phyloP scores from a whole-genome alignment of 1,284 basidiomycete genomes.

The Marasmius tenuissimus region DNA sequence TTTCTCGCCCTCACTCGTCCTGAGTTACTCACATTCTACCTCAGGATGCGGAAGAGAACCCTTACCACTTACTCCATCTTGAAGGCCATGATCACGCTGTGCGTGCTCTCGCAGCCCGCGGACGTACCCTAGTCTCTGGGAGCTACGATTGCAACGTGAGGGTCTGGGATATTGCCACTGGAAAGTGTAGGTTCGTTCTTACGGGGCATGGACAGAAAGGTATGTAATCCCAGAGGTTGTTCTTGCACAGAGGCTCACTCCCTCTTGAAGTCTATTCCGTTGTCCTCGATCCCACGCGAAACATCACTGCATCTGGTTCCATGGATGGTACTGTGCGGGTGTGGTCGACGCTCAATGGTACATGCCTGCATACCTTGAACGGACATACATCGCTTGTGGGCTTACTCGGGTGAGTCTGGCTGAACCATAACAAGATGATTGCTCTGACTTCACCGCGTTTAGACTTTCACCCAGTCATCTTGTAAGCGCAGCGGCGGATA shows the following conservation, averaged over 20 bases:
- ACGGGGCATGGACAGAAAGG: slow-evolving; percentile 91
- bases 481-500: slow-evolving; percentile 93
- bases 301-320: slow-evolving; percentile 90
- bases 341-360: slow-evolving; percentile 84
- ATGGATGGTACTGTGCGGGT: slow-evolving; percentile 96
- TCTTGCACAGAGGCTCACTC: slow-evolving; percentile 4
- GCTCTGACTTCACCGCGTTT: neutral
- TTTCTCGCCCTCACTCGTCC: slow-evolving; percentile 3
- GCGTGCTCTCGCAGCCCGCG: slow-evolving; percentile 87
- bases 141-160: slow-evolving; percentile 93
- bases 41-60: slow-evolving; percentile 84
- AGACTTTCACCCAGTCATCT: slow-evolving; percentile 80
- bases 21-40: slow-evolving; percentile 17
- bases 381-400: slow-evolving; percentile 91
- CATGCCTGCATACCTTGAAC: slow-evolving; percentile 75
- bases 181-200: slow-evolving; percentile 78
- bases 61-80: slow-evolving; percentile 84
- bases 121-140: slow-evolving; percentile 88
- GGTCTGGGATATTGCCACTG: slow-evolving; percentile 94
- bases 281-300: slow-evolving; percentile 80
- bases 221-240: slow-evolving; percentile 39
- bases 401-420: slow-evolving; percentile 54
- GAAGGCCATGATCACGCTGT: slow-evolving; percentile 91
- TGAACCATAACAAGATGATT: neutral
- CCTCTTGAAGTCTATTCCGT: slow-evolving; percentile 79